phyloP scores from a whole-genome alignment of 371 early-diverging fungal species.

The Mortierella sp. region DNA sequence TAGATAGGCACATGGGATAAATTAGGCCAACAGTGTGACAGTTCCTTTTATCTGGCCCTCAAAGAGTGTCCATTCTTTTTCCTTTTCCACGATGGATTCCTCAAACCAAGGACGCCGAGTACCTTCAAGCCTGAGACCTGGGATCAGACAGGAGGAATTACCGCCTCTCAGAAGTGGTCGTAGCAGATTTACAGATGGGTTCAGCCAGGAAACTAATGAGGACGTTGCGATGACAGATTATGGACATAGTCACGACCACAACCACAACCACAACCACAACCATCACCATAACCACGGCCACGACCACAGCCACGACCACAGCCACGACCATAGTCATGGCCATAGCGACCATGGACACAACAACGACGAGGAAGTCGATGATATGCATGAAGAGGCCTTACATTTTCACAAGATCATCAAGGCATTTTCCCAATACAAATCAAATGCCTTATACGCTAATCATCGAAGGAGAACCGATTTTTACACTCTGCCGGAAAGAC shows the following conservation, averaged over 20 bases:
- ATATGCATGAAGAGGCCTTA: conserved; percentile 52
- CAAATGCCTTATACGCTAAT: conserved; percentile 71
- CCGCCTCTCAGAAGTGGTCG: background rate
- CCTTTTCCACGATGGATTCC: conserved; percentile 15
- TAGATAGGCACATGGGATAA: no score
- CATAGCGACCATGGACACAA: conserved; percentile 12
- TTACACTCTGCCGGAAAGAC: conserved; percentile 68
- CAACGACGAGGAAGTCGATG: conserved; percentile 24
- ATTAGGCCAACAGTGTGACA: no score
- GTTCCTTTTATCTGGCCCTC: no score
- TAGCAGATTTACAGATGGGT: conserved; percentile 9
- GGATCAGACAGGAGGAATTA: conserved; percentile 21
- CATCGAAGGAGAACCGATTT: conserved; percentile 80
- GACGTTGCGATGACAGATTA: conserved; percentile 6
- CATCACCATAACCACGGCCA: conserved; percentile 6
- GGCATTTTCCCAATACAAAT: conserved; percentile 78
- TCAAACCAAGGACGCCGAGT: conserved; percentile 14
- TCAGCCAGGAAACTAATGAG: conserved; percentile 13
- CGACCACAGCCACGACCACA: conserved; percentile 21
- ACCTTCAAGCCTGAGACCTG: conserved; percentile 21
- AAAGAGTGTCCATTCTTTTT: no score
- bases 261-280: conserved; percentile 6
- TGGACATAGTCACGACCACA: conserved; percentile 3
- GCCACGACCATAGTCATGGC: conserved; percentile 38
- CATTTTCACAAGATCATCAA: conserved; percentile 74